These are phyloP conservation scores for Chalciporus chontae DNA, from an alignment of 768 basidiomycete species.

Conservation along the genomic window DNA sequence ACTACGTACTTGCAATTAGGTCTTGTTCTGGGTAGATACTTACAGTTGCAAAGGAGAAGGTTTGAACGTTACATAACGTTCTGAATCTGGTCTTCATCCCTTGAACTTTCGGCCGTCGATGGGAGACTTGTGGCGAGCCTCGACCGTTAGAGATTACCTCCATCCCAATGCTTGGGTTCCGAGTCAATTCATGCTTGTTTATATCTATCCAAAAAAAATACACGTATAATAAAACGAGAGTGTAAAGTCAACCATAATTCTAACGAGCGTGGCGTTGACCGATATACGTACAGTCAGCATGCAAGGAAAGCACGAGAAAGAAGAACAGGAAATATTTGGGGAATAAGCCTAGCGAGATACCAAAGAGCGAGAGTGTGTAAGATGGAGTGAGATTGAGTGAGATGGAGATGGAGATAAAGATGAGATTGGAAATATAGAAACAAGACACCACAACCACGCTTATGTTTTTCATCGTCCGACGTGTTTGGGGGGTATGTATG, in stretches of 20 bases:
- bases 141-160: too few relatives aligned
- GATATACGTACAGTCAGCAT: conserved; percentile 2
- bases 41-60: too few relatives aligned
- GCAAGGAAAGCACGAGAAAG: conserved; percentile 4
- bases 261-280: conserved; percentile 4
- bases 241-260: conserved; percentile 10
- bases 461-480: not conserved
- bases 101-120: too few relatives aligned
- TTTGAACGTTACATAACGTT: too few relatives aligned
- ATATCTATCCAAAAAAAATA: conserved; percentile 5
- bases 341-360: conserved; percentile 12
- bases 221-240: conserved; percentile 19
- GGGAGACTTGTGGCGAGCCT: too few relatives aligned
- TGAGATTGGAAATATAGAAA: not conserved
- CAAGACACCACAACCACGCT: not conserved
- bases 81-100: too few relatives aligned
- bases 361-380: conserved; percentile 4
- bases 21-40: too few relatives aligned
- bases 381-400: not conserved
- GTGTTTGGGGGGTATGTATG: not conserved
- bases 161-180: too few relatives aligned
- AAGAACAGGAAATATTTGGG: too few relatives aligned
- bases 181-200: too few relatives aligned
- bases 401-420: conserved; percentile 1
- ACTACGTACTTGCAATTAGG: too few relatives aligned